phyloP scores from a whole-genome alignment of 257 asterid species.

The Coffea eugenioides region DNA sequence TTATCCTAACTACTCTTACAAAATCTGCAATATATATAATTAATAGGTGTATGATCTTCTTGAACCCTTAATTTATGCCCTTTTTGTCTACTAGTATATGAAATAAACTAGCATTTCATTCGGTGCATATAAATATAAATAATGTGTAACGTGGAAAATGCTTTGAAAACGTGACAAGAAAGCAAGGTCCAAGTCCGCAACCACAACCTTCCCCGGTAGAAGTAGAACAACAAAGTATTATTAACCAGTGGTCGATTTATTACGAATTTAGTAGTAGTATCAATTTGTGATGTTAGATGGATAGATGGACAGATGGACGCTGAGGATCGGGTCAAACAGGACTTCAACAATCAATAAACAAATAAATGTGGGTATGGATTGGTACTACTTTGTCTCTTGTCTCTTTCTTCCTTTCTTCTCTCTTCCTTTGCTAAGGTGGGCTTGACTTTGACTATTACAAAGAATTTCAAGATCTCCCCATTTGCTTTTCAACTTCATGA shows the following conservation, averaged over 20 bases:
- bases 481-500: conserved; percentile 16
- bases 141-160: conserved; percentile 44
- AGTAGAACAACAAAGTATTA: too few species aligned
- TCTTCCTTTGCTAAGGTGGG: conserved; percentile 25
- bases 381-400: not conserved
- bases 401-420: not conserved
- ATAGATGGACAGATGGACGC: not conserved
- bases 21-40: too few species aligned
- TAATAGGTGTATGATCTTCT: too few species aligned
- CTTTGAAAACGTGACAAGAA: conserved; percentile 27
- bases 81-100: not conserved
- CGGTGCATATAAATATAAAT: too few species aligned
- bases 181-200: not conserved
- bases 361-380: too few species aligned
- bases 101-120: not conserved
- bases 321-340: conserved; percentile 12
- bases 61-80: not conserved
- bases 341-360: not conserved
- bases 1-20: too few species aligned
- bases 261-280: too few species aligned
- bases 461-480: conserved; percentile 25
- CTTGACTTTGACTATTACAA: conserved; percentile 44
- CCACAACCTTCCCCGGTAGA: not conserved
- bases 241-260: too few species aligned
- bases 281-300: too few species aligned